Percentiles rank a stretch among this genome's conserved stretches.
phyloP scores from a whole-genome alignment of 1,284 basidiomycete genomes.

The Amylostereum areolatum region DNA sequence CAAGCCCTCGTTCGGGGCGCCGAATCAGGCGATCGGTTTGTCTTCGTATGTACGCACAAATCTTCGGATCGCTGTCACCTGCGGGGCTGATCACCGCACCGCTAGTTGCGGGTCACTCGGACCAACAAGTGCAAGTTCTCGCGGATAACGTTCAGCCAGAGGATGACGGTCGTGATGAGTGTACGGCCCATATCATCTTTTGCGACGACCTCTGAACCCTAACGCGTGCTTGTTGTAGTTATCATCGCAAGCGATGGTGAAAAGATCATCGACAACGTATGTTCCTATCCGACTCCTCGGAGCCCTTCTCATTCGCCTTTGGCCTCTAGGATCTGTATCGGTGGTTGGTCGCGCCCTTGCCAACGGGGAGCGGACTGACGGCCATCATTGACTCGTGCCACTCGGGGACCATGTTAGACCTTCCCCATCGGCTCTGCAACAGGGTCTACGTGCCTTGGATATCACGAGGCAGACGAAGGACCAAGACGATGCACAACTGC shows the following conservation, averaged over 20 bases:
- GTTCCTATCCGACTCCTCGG: not conserved
- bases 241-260: conserved; percentile 11
- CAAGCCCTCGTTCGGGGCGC: conserved; percentile 21
- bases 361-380: conserved; percentile 19
- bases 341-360: conserved; percentile 33
- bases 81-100: no score
- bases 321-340: conserved; percentile 28
- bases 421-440: conserved; percentile 38
- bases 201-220: conserved; percentile 12
- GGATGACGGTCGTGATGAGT: conserved; percentile 32
- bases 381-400: conserved; percentile 1
- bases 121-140: conserved; percentile 15
- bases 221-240: conserved; percentile 8
- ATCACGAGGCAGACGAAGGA: conserved; percentile 34
- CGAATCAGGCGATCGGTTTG: conserved; percentile 27
- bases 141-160: conserved; percentile 23
- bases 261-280: conserved; percentile 33
- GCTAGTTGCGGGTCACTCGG: conserved; percentile 29
- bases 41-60: conserved; percentile 30
- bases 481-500: conserved; percentile 24
- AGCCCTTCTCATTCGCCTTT: not conserved
- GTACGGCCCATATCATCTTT: conserved; percentile 15
- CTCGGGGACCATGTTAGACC: not conserved
- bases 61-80: not conserved
- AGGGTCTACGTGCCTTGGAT: conserved; percentile 40